Evolutionary conservation across 331 rosid species (phyloP).

Genomic region (Dryas integrifolia): DNA sequence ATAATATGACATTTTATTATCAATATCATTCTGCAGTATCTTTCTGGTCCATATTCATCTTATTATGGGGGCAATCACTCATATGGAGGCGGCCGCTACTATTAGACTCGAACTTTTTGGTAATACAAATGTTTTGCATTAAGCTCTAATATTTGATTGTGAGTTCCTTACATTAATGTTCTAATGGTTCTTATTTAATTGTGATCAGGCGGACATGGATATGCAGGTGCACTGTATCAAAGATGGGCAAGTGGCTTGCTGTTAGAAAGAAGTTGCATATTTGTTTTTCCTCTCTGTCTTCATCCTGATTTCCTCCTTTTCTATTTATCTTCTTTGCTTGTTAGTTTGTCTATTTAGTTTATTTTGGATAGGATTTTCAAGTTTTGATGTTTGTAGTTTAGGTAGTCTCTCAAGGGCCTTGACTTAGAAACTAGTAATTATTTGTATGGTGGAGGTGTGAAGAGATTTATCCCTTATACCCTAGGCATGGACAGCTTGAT

Average conservation of each 20-base stretch:
- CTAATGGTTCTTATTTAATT: constrained; percentile 23
- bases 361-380: constrained; percentile 31
- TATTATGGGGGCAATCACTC: constrained; percentile 43
- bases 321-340: constrained; percentile 21
- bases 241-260: constrained; percentile 33
- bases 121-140: constrained; percentile 29
- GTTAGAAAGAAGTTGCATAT: constrained; percentile 41
- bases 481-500: constrained; percentile 40
- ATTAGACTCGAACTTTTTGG: constrained; percentile 38
- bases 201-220: constrained; percentile 49
- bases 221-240: constrained; percentile 32
- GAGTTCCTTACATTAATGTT: constrained; percentile 30
- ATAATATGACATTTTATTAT: constrained; percentile 15
- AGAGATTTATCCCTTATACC: constrained; percentile 33
- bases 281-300: constrained; percentile 26
- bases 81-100: constrained; percentile 50
- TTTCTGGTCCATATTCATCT: constrained; percentile 52
- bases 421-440: constrained; percentile 30
- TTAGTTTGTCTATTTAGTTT: constrained; percentile 16
- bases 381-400: constrained; percentile 35
- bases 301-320: constrained; percentile 24
- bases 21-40: constrained; percentile 48
- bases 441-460: constrained; percentile 33
- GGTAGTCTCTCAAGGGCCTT: constrained; percentile 34
- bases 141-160: constrained; percentile 12